Percentiles rank a stretch among this genome's conserved stretches.
These are phyloP conservation scores for Hypholoma fasciculare DNA, from an alignment of 768 basidiomycete species.

Conservation along the genomic window DNA sequence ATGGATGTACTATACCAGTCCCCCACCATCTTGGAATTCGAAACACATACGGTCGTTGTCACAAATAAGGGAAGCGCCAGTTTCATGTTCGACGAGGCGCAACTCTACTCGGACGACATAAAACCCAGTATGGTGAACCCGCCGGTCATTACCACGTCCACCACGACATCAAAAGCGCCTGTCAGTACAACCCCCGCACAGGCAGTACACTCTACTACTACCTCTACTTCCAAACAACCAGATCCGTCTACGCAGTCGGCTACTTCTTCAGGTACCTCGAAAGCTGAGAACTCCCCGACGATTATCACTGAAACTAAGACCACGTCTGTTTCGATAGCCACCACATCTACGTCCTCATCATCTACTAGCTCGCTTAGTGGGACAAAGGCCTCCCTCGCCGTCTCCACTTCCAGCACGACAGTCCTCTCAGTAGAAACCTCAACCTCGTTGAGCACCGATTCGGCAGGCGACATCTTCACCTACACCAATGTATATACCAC, in stretches of 20 bases:
- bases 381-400: no score
- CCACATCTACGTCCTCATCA: neutral
- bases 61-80: neutral
- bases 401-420: neutral
- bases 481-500: neutral
- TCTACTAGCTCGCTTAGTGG: neutral
- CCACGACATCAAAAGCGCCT: neutral
- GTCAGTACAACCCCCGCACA: neutral
- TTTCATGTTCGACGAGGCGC: neutral
- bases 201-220: no score
- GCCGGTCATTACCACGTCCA: neutral
- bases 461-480: neutral
- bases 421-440: neutral
- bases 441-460: neutral
- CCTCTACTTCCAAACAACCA: no score
- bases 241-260: no score
- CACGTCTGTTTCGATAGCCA: no score
- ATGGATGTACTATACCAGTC: neutral
- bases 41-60: constrained; percentile 1
- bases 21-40: neutral
- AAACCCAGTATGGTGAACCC: neutral
- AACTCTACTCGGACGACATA: neutral
- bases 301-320: no score
- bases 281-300: no score
- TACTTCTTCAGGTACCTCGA: no score